A percentile compares a stretch with the other conserved stretches of the same genome.
Conservation (phyloP, 2,329 filamentous ascomycete species). For the Sordariomycetes sp. region DNA sequence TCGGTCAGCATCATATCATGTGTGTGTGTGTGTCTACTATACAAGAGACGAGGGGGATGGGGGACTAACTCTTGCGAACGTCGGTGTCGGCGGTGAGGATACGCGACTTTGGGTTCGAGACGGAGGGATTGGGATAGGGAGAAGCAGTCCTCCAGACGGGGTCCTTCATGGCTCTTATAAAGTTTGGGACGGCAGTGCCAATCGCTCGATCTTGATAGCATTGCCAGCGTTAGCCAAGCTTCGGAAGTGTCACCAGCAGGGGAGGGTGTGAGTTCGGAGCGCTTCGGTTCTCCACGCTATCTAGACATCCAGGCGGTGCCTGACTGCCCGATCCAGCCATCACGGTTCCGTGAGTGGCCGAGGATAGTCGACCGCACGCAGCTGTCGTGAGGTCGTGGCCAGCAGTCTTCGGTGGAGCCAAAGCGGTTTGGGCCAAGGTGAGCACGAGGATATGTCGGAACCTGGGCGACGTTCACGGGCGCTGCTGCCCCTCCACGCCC, state of each 20-base stretch:
- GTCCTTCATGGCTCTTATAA: conserved; percentile 31
- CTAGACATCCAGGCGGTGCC: too few relatives aligned
- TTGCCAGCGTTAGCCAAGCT: neutral
- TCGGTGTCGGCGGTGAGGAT: conserved; percentile 24
- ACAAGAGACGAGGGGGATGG: too few relatives aligned
- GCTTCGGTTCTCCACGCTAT: neutral
- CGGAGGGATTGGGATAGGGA: conserved; percentile 26
- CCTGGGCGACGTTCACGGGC: neutral
- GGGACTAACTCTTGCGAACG: conserved; percentile 31
- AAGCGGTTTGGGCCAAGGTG: too few relatives aligned
- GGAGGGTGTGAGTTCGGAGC: conserved; percentile 1
- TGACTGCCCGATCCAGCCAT: neutral
- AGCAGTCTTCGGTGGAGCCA: neutral
- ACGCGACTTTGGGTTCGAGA: conserved; percentile 16
- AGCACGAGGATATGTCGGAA: conserved; percentile 2
- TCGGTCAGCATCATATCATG: too few relatives aligned
- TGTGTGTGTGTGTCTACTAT: too few relatives aligned
- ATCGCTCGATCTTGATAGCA: neutral
- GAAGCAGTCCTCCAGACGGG: conserved; percentile 27
- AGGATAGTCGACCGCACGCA: conserved; percentile 1
- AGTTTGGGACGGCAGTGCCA: conserved; percentile 6
- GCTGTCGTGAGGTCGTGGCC: too few relatives aligned
- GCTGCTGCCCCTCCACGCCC: too few relatives aligned
- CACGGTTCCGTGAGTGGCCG: conserved; percentile 1
- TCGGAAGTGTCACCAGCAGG: conserved; percentile 2